A percentile compares a stretch with the other conserved stretches of the same genome.
Conservation (phyloP, 208 protist species). For the Crithidia brevicula region DNA sequence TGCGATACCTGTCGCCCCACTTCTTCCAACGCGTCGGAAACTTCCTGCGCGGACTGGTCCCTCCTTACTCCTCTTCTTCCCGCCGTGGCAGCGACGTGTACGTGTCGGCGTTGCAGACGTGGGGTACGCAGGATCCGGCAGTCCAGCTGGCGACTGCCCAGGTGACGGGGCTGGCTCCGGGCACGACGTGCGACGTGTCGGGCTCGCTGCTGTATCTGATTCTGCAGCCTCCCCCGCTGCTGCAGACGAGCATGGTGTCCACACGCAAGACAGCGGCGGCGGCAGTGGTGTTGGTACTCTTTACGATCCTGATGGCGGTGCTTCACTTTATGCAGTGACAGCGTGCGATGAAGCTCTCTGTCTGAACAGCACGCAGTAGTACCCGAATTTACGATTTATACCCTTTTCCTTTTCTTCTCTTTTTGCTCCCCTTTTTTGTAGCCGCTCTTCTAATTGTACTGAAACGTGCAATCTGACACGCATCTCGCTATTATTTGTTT, state of each 20-base stretch:
- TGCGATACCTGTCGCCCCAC: conserved; percentile 27
- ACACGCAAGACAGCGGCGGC: conserved; percentile 22
- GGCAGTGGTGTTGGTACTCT: conserved; percentile 25
- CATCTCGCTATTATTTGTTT: too few species aligned
- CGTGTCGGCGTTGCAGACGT: conserved; percentile 32
- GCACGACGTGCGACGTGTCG: conserved; percentile 40
- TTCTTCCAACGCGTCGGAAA: conserved; percentile 6
- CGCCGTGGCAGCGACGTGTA: conserved; percentile 17
- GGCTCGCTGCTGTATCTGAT: conserved; percentile 43
- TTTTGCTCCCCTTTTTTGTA: not conserved
- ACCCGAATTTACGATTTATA: not conserved
- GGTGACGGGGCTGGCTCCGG: conserved; percentile 41
- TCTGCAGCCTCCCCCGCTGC: conserved; percentile 44
- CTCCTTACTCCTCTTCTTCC: conserved; percentile 3
- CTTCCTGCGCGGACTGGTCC: conserved; percentile 18
- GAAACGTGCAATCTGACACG: too few species aligned
- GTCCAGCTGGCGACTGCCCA: conserved; percentile 46
- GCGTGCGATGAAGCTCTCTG: not conserved
- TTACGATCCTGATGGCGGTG: conserved; percentile 14
- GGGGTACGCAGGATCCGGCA: conserved; percentile 51
- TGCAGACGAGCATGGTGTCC: conserved; percentile 31
- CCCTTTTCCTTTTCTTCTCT: not conserved
- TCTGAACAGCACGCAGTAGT: too few species aligned
- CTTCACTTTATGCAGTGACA: conserved; percentile 26
- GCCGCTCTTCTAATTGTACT: too few species aligned